Base-by-base conservation (phyloP, 2,329 filamentous ascomycete genomes). In the Aspergillus quadricinctus region DNA sequence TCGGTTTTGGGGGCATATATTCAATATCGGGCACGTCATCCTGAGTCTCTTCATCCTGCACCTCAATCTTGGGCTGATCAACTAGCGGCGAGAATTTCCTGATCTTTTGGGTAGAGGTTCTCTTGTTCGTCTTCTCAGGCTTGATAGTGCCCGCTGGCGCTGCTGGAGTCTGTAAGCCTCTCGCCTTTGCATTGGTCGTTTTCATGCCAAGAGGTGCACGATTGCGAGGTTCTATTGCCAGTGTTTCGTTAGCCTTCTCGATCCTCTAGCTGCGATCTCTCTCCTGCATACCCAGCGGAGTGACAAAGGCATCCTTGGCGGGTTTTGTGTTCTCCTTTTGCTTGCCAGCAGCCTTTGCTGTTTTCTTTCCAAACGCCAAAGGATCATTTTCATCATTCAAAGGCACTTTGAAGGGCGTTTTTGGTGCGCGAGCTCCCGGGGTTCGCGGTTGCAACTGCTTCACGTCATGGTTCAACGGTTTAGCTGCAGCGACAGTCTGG, bases 111-210 rank as follows among this genome's bases (percentile, higher is more conserved):
- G 83, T 87, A 3, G 82, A 80, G 9, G 79, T 82, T 61, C 84
- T 86, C 19, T 78, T 72, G 56, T 84, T 81, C 1, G 84, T 84
- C 72, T 86, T 88, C 61, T 87, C 86, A 50, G 83, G 74, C 57
- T 86, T 84, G 49, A 81, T 80, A 43, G 81, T 79, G 23, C 80
- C 78, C 57, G 77, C 78, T 65, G 86, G 88, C 31, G 83, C 86
- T 29, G 83, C 86, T 6, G 83, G 83, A 3, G 86, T 87, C 61
- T 88, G 86, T 62, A 86, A 82, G 50, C 80, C 81, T 69, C 80
- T 84, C 57, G 87, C 83, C 78, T 96, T 97, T 53, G 90, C 91
- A 73, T 99, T 99, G 52, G 94, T 97, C 1, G 93, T 97, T 76
- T 99, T 99, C 80, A 90, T 88, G 35, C 93, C 93, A 49, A 99